Evolutionary conservation across 2,329 filamentous ascomycete species (phyloP).

Genomic region (Lecanosticta acicola): DNA sequence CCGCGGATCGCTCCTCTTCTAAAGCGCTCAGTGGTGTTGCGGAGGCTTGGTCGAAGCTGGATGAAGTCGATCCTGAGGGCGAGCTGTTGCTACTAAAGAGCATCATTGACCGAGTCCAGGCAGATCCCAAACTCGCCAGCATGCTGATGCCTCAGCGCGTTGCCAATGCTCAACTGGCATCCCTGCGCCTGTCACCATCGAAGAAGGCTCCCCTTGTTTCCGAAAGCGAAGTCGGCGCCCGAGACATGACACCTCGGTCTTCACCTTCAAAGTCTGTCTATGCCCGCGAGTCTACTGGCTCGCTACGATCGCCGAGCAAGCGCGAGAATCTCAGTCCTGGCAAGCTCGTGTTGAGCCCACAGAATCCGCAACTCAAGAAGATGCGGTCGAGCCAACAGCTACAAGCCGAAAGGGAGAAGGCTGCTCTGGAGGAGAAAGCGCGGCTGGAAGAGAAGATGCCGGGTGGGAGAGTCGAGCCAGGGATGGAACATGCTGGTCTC

Average conservation of each 20-base stretch:
- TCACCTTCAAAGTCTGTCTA: slow-evolving; percentile 24
- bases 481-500: slow-evolving; percentile 89
- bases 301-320: slow-evolving; percentile 23
- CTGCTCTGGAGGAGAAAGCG: slow-evolving; percentile 47
- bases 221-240: slow-evolving; percentile 15
- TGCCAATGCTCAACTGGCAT: slow-evolving; percentile 33
- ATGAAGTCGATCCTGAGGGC: slow-evolving; percentile 84
- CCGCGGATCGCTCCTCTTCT: slow-evolving; percentile 56
- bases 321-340: slow-evolving; percentile 30
- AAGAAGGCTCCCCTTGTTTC: slow-evolving; percentile 22
- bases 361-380: slow-evolving; percentile 78
- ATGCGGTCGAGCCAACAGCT: slow-evolving; percentile 50
- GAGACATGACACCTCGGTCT: slow-evolving; percentile 24
- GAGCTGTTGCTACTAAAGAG: slow-evolving; percentile 77
- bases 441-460: slow-evolving; percentile 49
- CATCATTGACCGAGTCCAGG: slow-evolving; percentile 66
- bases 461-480: slow-evolving; percentile 52
- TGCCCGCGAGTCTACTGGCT: slow-evolving; percentile 3
- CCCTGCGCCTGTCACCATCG: slow-evolving; percentile 25
- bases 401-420: slow-evolving; percentile 43
- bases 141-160: slow-evolving; percentile 38
- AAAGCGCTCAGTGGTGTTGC: slow-evolving; percentile 78
- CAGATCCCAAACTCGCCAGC: slow-evolving; percentile 59
- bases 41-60: slow-evolving; percentile 77
- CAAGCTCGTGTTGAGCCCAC: slow-evolving; percentile 72